These are phyloP conservation scores for Plasmodium cynomolgi DNA, from an alignment of 169 alveolate species.

Conservation along the genomic window DNA sequence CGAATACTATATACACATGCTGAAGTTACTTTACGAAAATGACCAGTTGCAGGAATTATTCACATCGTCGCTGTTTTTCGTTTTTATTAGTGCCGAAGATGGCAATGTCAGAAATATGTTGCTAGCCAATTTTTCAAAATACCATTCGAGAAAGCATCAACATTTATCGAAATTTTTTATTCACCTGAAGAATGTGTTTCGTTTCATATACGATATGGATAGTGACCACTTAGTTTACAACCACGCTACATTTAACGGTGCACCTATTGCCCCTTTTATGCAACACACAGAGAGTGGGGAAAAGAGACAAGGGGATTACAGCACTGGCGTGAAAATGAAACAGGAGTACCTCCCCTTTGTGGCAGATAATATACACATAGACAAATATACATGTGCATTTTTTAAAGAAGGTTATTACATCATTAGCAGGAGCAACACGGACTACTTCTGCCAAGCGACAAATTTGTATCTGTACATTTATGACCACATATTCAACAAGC, in stretches of 20 bases:
- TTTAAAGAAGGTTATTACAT: constrained; percentile 57
- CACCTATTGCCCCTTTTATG: background rate
- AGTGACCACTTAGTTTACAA: constrained; percentile 38
- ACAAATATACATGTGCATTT: constrained; percentile 27
- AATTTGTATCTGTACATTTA: constrained; percentile 40
- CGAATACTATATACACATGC: constrained; percentile 46
- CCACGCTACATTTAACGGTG: constrained; percentile 1
- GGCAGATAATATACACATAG: constrained; percentile 35
- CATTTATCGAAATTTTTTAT: constrained; percentile 13
- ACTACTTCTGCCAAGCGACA: constrained; percentile 3
- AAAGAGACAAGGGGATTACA: background rate
- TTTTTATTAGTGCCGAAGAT: constrained; percentile 40
- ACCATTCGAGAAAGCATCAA: constrained; percentile 38
- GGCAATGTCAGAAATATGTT: constrained; percentile 9
- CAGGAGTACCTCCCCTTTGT: constrained; percentile 16
- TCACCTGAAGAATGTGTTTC: constrained; percentile 7
- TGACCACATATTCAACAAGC: constrained; percentile 61
- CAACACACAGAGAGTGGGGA: background rate
- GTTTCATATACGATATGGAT: constrained; percentile 25
- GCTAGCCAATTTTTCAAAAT: constrained; percentile 49
- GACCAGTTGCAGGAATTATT: constrained; percentile 43
- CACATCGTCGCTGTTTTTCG: constrained; percentile 56
- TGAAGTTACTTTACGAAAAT: constrained; percentile 30
- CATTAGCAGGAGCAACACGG: constrained; percentile 37
- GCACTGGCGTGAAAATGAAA: background rate